Percentiles rank a stretch among this genome's conserved stretches.
These are phyloP conservation scores for Trametes cubensis DNA, from an alignment of 768 basidiomycete genomes.

Conservation along the genomic window DNA sequence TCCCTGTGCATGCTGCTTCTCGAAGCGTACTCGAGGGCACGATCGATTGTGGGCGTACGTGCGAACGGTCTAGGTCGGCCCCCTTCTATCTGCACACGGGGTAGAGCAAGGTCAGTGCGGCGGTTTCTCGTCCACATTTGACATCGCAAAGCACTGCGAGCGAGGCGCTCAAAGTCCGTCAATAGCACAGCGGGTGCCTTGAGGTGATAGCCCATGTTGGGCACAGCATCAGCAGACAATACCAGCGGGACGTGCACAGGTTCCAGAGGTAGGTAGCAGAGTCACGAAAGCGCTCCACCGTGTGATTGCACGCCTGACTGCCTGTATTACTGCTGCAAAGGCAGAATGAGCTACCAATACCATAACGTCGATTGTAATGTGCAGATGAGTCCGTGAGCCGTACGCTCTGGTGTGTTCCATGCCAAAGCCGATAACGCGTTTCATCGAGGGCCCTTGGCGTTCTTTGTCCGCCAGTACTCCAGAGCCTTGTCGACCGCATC, in stretches of 20 bases:
- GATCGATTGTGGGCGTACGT: slow-evolving; percentile 2
- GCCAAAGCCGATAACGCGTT: neutral
- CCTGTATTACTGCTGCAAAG: slow-evolving; percentile 11
- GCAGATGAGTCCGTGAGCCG: slow-evolving; percentile 16
- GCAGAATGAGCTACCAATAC: slow-evolving; percentile 12
- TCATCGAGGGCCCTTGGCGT: slow-evolving; percentile 22
- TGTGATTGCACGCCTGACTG: neutral
- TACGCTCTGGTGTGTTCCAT: slow-evolving; percentile 1
- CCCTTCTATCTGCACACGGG: neutral
- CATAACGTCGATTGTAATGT: slow-evolving; percentile 8
- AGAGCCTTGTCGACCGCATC: slow-evolving; percentile 76
- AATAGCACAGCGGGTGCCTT: neutral
- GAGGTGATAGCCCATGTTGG: too few relatives aligned
- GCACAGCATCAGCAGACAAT: too few relatives aligned
- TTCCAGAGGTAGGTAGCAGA: too few relatives aligned
- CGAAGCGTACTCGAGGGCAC: neutral
- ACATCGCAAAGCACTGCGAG: neutral
- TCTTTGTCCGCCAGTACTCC: slow-evolving; percentile 44
- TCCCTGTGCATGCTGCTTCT: too few relatives aligned
- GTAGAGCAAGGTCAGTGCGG: neutral
- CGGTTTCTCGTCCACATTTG: neutral
- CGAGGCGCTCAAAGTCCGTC: neutral
- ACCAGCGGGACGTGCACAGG: too few relatives aligned
- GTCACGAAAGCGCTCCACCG: too few relatives aligned
- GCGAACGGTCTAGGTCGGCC: neutral